Evolutionary conservation across 2,329 filamentous ascomycete genomes (phyloP), one percentile per base, ranked within the genome.

Genomic region (Pestalotiopsis sp.): DNA sequence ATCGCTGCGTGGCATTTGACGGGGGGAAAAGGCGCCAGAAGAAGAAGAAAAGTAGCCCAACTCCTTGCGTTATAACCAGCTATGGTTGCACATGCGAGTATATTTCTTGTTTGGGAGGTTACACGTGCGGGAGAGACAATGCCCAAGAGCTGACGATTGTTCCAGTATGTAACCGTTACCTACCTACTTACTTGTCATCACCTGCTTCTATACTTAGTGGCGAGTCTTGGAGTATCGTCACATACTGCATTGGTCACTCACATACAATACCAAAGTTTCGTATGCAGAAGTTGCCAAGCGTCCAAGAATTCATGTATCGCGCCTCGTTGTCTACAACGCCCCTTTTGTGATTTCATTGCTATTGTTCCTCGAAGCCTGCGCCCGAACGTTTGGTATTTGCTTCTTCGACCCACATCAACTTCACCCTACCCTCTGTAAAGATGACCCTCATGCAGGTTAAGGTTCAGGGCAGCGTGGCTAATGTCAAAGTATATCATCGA

Each of bases 91-190:
- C 63, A 36, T 7, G 31, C 63, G 63, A 66, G 36, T 64, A 7
- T 66, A 57, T 66, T 66, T 66, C 63, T 66, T 57, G 63, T 31
- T 66, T 66, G 40, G 14, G 57, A 12, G 23, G 63, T 66, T 56
- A 66, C 45, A 57, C 49, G 27, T 31, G n/a, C 25, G 63, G 45
- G 17, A 65, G 40, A 52, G 62, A 65, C n/a, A 36, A 9, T 59
- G 57, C 27, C 45, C 57, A 27, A 52, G 45, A n/a, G 25, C 57
- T 23, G 57, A 62, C 59, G 31, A 36, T 36, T 36, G 31, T 36
- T 36, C 31, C 31, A 36, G 31, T 36, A 36, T 36, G 31, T 36
- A 36, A 36, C 31, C 31, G 31, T 36, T 52, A 52, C 14, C 3
- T 52, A 52, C 45, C 14, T 4, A 41, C 25, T 25, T 25, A 13